A percentile compares a stretch with the other conserved stretches of the same genome.
These are phyloP conservation scores for Colletotrichum australisinense DNA, from an alignment of 2,329 filamentous ascomycete genomes.

Conservation along the genomic window DNA sequence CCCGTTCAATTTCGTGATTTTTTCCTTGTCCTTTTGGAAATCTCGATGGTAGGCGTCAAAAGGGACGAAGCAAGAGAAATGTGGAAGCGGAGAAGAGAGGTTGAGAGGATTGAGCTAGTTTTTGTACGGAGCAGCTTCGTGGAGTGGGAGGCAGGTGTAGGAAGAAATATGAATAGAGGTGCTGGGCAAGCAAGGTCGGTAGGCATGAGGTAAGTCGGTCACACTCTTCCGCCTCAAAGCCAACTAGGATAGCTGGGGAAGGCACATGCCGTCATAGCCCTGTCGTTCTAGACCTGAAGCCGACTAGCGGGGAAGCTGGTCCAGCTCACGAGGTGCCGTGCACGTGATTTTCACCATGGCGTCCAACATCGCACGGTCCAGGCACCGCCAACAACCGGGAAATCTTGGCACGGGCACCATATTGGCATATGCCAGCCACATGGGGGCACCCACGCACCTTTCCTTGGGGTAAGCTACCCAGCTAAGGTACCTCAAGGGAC, in stretches of 20 bases:
- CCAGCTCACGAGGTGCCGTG: neutral
- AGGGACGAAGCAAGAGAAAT: neutral
- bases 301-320: constrained; percentile 13
- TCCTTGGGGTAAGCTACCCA: too few species aligned
- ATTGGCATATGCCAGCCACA: too few species aligned
- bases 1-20: neutral
- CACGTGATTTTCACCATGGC: constrained; percentile 12
- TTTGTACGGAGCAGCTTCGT: constrained; percentile 9
- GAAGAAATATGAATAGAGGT: neutral
- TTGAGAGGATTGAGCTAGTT: constrained; percentile 15
- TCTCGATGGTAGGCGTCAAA: neutral
- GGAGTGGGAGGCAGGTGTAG: constrained; percentile 11
- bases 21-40: neutral
- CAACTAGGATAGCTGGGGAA: constrained; percentile 30
- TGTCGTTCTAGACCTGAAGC: constrained; percentile 23
- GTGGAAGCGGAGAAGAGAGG: neutral
- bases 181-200: neutral
- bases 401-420: neutral
- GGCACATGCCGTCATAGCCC: constrained; percentile 36
- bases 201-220: constrained; percentile 20
- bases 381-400: neutral
- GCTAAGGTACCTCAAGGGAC: too few species aligned
- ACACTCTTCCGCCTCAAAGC: constrained; percentile 22
- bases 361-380: neutral
- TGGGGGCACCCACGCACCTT: too few species aligned